A percentile compares a stretch with the other conserved stretches of the same genome.
These are phyloP conservation scores for Amanita rimosa DNA, from an alignment of 768 basidiomycete genomes.

Conservation along the genomic window DNA sequence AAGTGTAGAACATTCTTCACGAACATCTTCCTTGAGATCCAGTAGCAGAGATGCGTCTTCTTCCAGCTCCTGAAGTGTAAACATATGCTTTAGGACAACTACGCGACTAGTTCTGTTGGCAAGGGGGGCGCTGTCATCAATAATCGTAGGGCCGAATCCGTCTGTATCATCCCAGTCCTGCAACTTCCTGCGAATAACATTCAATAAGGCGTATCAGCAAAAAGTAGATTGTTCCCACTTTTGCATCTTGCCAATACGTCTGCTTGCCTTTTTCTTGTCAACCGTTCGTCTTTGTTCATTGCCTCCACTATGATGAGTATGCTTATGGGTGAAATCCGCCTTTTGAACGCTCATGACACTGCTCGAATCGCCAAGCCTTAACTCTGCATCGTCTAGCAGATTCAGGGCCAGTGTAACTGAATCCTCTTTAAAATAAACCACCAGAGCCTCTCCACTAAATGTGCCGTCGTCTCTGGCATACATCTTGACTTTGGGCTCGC, in stretches of 20 bases:
- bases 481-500: slow-evolving; percentile 89
- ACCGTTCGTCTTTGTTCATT: slow-evolving; percentile 47
- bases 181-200: slow-evolving; percentile 52
- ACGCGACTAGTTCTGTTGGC: slow-evolving; percentile 54
- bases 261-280: slow-evolving; percentile 69
- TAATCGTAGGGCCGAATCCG: slow-evolving; percentile 68
- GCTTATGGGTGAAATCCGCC: slow-evolving; percentile 74
- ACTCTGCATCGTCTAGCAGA: slow-evolving; percentile 85
- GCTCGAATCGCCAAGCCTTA: slow-evolving; percentile 69
- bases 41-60: slow-evolving; percentile 78
- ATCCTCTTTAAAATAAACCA: slow-evolving; percentile 97
- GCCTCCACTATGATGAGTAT: slow-evolving; percentile 28
- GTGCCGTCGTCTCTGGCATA: slow-evolving; percentile 81
- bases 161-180: slow-evolving; percentile 93
- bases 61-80: slow-evolving; percentile 74
- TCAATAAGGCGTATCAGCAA: background rate
- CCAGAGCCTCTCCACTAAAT: slow-evolving; percentile 90
- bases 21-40: slow-evolving; percentile 92
- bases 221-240: slow-evolving; percentile 35
- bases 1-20: slow-evolving; percentile 81
- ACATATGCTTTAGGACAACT: slow-evolving; percentile 94
- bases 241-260: slow-evolving; percentile 77
- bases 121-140: slow-evolving; percentile 34
- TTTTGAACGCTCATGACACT: slow-evolving; percentile 65
- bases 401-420: slow-evolving; percentile 79